phyloP scores from a whole-genome alignment of 169 alveolate genomes.

The Toxoplasma gondii region DNA sequence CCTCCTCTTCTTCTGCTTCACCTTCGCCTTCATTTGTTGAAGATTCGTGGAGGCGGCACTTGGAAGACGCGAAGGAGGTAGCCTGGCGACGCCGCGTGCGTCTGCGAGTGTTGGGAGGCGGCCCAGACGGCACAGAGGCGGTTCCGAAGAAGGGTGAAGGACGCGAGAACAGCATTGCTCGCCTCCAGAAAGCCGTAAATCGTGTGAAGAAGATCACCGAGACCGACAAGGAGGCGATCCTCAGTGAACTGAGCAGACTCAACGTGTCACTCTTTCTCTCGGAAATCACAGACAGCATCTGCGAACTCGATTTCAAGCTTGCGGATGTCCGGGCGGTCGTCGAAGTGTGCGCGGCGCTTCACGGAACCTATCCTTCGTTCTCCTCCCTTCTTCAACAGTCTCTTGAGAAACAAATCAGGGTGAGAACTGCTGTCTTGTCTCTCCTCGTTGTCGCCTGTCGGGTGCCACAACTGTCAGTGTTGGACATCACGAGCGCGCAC shows the following conservation, averaged over 20 bases:
- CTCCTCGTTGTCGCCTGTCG: neutral
- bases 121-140: neutral
- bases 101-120: neutral
- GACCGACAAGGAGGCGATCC: conserved; percentile 19
- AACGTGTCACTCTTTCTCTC: conserved; percentile 35
- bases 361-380: conserved; percentile 30
- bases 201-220: conserved; percentile 39
- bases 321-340: conserved; percentile 37
- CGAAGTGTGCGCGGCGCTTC: conserved; percentile 28
- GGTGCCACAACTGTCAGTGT: too few relatives aligned
- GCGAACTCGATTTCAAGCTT: conserved; percentile 38
- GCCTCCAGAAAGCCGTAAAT: conserved; percentile 39
- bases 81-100: conserved; percentile 39
- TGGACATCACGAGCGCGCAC: too few relatives aligned
- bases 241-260: conserved; percentile 36
- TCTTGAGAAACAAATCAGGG: neutral
- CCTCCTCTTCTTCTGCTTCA: neutral
- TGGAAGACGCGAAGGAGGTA: neutral
- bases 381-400: neutral
- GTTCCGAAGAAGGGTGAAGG: neutral
- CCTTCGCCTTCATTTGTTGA: neutral
- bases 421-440: neutral
- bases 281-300: conserved; percentile 37
- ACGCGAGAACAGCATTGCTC: conserved; percentile 41
- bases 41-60: neutral